These are phyloP conservation scores for Rhizophagus prolifer DNA, from an alignment of 192 early-diverging fungal species.

Conservation along the genomic window DNA sequence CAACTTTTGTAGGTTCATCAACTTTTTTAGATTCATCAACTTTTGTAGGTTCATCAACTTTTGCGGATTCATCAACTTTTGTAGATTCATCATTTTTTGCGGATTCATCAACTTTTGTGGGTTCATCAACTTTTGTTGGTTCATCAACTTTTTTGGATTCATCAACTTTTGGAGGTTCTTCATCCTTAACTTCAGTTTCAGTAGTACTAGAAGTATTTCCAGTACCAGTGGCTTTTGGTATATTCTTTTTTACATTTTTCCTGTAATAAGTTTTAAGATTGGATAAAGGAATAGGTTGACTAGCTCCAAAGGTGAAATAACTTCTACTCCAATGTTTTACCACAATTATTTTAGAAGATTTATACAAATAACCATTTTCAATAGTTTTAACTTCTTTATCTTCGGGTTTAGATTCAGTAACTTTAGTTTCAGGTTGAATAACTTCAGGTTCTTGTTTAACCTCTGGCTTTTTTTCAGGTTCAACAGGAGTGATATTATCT, in stretches of 20 bases:
- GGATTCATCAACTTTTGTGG: no score
- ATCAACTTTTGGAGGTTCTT: background rate
- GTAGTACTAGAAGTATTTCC: background rate
- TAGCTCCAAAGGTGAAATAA: background rate
- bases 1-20: no score
- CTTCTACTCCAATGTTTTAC: background rate
- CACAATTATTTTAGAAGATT: background rate
- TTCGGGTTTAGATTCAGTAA: background rate
- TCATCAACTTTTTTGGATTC: background rate
- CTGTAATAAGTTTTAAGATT: background rate
- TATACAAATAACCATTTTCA: background rate
- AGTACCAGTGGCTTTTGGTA: background rate
- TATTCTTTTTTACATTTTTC: background rate
- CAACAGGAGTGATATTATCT: background rate
- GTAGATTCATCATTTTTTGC: background rate
- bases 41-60: background rate
- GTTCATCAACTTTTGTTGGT: background rate
- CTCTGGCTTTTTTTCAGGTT: background rate
- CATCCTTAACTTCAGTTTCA: background rate
- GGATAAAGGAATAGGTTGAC: background rate
- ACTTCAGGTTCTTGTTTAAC: background rate
- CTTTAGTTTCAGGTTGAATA: background rate
- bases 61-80: background rate
- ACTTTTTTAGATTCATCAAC: no score
- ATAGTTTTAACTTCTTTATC: background rate